Evolutionary conservation across 2,329 filamentous ascomycete species (phyloP).

Genomic region (Colletotrichum cereale): DNA sequence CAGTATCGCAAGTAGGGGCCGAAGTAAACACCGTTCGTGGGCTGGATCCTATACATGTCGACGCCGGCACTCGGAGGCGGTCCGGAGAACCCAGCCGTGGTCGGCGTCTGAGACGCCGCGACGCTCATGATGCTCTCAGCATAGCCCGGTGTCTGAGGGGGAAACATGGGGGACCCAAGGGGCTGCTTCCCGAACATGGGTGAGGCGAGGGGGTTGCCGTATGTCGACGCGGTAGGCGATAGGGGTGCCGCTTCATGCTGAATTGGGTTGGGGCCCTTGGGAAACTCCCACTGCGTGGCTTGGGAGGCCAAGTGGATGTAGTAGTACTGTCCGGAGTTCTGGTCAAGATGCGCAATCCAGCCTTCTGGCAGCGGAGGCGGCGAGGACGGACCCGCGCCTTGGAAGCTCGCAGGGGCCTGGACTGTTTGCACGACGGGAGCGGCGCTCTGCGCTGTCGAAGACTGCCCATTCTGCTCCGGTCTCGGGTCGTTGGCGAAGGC

Average conservation of each 20-base stretch:
- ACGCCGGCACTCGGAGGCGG: slow-evolving; percentile 91
- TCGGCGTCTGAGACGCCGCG: slow-evolving; percentile 78
- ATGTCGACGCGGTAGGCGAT: slow-evolving; percentile 83
- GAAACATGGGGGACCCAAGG: slow-evolving; percentile 83
- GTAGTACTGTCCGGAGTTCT: slow-evolving; percentile 97
- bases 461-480: slow-evolving; percentile 60
- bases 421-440: slow-evolving; percentile 28
- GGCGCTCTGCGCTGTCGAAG: slow-evolving; percentile 15
- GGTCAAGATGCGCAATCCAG: slow-evolving; percentile 97
- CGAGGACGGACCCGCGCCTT: slow-evolving; percentile 75
- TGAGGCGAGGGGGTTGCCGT: slow-evolving; percentile 79
- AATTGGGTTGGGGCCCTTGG: slow-evolving; percentile 92
- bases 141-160: slow-evolving; percentile 86
- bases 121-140: slow-evolving; percentile 89
- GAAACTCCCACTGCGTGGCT: slow-evolving; percentile 98
- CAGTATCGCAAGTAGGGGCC: slow-evolving; percentile 95
- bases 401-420: slow-evolving; percentile 58
- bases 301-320: slow-evolving; percentile 97
- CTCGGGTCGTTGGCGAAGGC: slow-evolving; percentile 90
- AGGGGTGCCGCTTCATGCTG: slow-evolving; percentile 85
- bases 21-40: slow-evolving; percentile 98
- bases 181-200: slow-evolving; percentile 77
- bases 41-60: slow-evolving; percentile 92
- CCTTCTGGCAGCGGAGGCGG: slow-evolving; percentile 95
- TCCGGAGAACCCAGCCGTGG: slow-evolving; percentile 84